Percentiles rank a stretch among this genome's conserved stretches.
phyloP scores from a whole-genome alignment of 2,329 filamentous ascomycete species.

The Colletotrichum sojae region DNA sequence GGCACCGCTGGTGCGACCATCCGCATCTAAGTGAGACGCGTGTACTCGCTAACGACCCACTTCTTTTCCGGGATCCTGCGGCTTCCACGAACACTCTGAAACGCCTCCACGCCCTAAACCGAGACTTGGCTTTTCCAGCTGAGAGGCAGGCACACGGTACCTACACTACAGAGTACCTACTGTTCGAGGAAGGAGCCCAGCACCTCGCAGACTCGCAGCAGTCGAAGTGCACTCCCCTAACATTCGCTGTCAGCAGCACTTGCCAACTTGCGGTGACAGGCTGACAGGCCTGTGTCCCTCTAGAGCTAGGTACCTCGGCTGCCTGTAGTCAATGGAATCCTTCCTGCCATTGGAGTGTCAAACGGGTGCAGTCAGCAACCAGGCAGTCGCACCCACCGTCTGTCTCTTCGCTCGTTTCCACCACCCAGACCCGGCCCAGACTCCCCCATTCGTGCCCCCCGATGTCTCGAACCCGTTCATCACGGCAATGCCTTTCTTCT shows the following conservation, averaged over 20 bases:
- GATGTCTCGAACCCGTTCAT: slow-evolving; percentile 27
- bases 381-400: no score
- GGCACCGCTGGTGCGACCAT: slow-evolving; percentile 10
- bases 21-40: slow-evolving; percentile 37
- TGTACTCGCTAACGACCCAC: slow-evolving; percentile 36
- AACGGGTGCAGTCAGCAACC: no score
- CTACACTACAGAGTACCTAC: background rate
- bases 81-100: slow-evolving; percentile 40
- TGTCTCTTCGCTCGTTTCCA: slow-evolving; percentile 14
- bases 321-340: no score
- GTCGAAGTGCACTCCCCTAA: no score
- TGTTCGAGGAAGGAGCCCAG: background rate
- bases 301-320: no score
- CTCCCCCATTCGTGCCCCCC: slow-evolving; percentile 15
- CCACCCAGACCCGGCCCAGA: slow-evolving; percentile 22
- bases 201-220: background rate
- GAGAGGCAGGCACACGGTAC: background rate
- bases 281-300: no score
- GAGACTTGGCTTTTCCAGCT: slow-evolving; percentile 37
- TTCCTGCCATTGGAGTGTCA: no score
- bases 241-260: no score
- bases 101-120: slow-evolving; percentile 28
- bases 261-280: no score
- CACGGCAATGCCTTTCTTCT: slow-evolving; percentile 16
- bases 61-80: slow-evolving; percentile 29